Conservation (phyloP, 495 filamentous ascomycete genomes). For the Achaetomiella virescens region DNA sequence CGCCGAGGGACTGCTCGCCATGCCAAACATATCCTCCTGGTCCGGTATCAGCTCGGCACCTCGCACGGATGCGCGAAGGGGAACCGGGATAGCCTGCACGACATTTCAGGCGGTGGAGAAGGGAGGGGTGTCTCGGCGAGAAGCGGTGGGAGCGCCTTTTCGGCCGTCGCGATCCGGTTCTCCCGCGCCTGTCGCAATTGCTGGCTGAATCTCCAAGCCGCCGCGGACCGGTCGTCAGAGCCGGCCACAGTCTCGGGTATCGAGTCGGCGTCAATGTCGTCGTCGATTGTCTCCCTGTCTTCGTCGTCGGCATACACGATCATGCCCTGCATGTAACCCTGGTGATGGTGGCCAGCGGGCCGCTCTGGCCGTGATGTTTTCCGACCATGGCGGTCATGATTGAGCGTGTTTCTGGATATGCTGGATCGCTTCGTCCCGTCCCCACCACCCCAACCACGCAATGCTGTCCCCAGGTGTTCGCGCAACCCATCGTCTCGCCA, state of each 20-base stretch:
- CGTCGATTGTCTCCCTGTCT: neutral
- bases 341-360: neutral
- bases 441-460: conserved; percentile 3
- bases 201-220: neutral
- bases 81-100: conserved; percentile 14
- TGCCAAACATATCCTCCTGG: conserved; percentile 5
- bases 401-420: neutral
- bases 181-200: neutral
- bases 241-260: neutral
- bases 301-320: conserved; percentile 18
- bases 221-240: conserved; percentile 1
- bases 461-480: conserved; percentile 5
- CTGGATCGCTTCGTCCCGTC: neutral
- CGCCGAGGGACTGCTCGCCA: neutral
- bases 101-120: conserved; percentile 12
- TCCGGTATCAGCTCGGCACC: conserved; percentile 17
- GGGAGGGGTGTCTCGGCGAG: conserved; percentile 1
- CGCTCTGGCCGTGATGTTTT: neutral
- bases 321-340: conserved; percentile 17
- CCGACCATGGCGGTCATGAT: neutral
- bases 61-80: conserved; percentile 16
- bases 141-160: conserved; percentile 7
- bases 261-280: conserved; percentile 23
- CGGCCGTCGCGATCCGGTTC: neutral
- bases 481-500: conserved; percentile 9